Evolutionary conservation across 2,329 filamentous ascomycete genomes (phyloP).

Genomic region (Penicillium sp.): DNA sequence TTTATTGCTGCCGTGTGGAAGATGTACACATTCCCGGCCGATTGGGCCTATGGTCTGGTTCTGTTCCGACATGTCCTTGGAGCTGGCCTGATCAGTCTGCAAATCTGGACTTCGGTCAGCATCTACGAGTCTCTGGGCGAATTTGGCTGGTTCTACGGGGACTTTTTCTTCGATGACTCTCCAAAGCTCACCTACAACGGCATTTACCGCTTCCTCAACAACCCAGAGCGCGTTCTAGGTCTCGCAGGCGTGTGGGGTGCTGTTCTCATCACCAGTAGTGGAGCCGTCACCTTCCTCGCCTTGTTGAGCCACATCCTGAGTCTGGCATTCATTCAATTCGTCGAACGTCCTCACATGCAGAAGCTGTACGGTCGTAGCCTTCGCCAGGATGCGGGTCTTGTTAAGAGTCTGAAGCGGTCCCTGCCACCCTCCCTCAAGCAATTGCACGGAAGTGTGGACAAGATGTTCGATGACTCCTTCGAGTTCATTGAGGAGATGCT

Average conservation of each 20-base stretch:
- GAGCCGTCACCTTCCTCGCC: slow-evolving; percentile 81
- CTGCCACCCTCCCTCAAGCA: slow-evolving; percentile 79
- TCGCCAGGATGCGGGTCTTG: slow-evolving; percentile 82
- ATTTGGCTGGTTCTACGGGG: slow-evolving; percentile 98
- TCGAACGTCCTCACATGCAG: slow-evolving; percentile 97
- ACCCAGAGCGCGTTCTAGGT: slow-evolving; percentile 90
- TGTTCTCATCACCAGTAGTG: slow-evolving; percentile 88
- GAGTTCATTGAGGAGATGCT: slow-evolving; percentile 91
- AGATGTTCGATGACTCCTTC: slow-evolving; percentile 77
- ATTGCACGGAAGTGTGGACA: slow-evolving; percentile 83
- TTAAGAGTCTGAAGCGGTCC: slow-evolving; percentile 84
- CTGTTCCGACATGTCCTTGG: slow-evolving; percentile 86
- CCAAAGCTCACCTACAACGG: slow-evolving; percentile 92
- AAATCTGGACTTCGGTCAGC: slow-evolving; percentile 88
- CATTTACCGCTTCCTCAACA: slow-evolving; percentile 97
- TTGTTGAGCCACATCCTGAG: slow-evolving; percentile 82
- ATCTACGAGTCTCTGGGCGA: slow-evolving; percentile 95
- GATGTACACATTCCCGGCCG: slow-evolving; percentile 82
- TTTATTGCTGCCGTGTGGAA: slow-evolving; percentile 94
- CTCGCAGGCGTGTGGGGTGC: slow-evolving; percentile 94
- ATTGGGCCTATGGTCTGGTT: slow-evolving; percentile 85
- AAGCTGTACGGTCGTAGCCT: slow-evolving; percentile 88
- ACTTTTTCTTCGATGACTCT: slow-evolving; percentile 93
- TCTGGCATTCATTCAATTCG: slow-evolving; percentile 83
- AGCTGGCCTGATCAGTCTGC: slow-evolving; percentile 74